phyloP scores from a whole-genome alignment of 2,329 filamentous ascomycete genomes.

The Penicillium sp. region DNA sequence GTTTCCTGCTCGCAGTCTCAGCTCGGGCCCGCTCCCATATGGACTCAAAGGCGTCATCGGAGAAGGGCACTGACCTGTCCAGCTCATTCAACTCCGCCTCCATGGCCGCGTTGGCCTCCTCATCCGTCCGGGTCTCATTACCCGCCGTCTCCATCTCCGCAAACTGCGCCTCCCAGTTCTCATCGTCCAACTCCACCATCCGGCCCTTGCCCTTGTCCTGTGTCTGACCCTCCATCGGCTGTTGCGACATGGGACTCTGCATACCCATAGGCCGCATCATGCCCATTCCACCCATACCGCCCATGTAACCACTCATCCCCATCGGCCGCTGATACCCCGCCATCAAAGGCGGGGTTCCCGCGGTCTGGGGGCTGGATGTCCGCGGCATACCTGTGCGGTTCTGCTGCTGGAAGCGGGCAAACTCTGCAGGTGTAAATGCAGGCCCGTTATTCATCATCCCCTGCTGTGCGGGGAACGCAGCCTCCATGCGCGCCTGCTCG shows the following conservation, averaged over 20 bases:
- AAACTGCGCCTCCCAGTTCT: conserved; percentile 96
- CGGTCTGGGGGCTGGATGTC: conserved; percentile 56
- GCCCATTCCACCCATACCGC: conserved; percentile 47
- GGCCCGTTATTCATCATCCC: conserved; percentile 42
- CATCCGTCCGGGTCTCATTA: conserved; percentile 50
- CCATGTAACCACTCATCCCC: conserved; percentile 44
- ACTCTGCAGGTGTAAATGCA: conserved; percentile 77
- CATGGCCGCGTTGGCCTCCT: conserved; percentile 66
- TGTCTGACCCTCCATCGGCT: conserved; percentile 40
- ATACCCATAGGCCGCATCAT: conserved; percentile 46
- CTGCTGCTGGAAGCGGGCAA: conserved; percentile 77
- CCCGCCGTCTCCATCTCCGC: conserved; percentile 68
- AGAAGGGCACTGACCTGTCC: conserved; percentile 67
- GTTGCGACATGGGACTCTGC: conserved; percentile 48
- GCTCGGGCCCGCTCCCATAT: conserved; percentile 53
- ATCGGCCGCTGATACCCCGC: conserved; percentile 46
- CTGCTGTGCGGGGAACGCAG: conserved; percentile 55
- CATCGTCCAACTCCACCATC: conserved; percentile 86
- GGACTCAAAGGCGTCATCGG: conserved; percentile 80
- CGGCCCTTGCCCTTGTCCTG: conserved; percentile 77
- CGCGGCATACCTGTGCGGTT: conserved; percentile 55
- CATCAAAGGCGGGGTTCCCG: conserved; percentile 58
- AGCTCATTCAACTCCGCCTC: conserved; percentile 84
- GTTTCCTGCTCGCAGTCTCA: conserved; percentile 50
- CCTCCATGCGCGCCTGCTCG: conserved; percentile 65